phyloP scores from a whole-genome alignment of 495 filamentous ascomycete species.

The Neurospora sp. region DNA sequence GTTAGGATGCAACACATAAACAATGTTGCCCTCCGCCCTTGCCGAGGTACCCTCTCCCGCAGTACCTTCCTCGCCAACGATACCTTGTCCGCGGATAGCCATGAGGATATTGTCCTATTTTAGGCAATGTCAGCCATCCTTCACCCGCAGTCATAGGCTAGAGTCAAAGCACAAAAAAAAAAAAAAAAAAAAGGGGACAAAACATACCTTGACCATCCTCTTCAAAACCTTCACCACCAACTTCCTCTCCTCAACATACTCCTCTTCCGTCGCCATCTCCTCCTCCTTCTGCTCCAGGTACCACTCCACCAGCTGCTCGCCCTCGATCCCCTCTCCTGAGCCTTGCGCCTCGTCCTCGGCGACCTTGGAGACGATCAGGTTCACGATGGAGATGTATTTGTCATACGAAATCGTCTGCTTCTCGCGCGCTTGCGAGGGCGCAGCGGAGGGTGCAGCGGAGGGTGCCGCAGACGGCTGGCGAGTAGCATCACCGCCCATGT shows the following conservation, averaged over 20 bases:
- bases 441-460: constrained; percentile 18
- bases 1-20: constrained; percentile 94
- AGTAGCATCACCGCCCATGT: constrained; percentile 51
- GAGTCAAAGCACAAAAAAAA: too few species aligned
- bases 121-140: constrained; percentile 7
- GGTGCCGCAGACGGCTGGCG: constrained; percentile 19
- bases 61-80: constrained; percentile 45
- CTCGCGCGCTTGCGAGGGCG: constrained; percentile 26
- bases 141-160: background rate
- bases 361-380: constrained; percentile 68
- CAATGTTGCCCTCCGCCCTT: constrained; percentile 38
- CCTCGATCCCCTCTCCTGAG: constrained; percentile 78
- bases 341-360: constrained; percentile 60
- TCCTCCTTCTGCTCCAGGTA: constrained; percentile 90
- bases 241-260: constrained; percentile 62
- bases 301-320: constrained; percentile 78
- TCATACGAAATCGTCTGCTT: constrained; percentile 92
- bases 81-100: constrained; percentile 76
- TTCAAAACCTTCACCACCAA: constrained; percentile 83
- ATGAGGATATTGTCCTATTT: constrained; percentile 81
- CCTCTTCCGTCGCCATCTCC: constrained; percentile 70
- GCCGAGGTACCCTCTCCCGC: constrained; percentile 35
- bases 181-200: too few species aligned
- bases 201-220: constrained; percentile 88
- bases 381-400: constrained; percentile 86